Percentiles rank a stretch among this genome's conserved stretches.
phyloP scores from a whole-genome alignment of 495 filamentous ascomycete genomes.

The Penicillium canariense region DNA sequence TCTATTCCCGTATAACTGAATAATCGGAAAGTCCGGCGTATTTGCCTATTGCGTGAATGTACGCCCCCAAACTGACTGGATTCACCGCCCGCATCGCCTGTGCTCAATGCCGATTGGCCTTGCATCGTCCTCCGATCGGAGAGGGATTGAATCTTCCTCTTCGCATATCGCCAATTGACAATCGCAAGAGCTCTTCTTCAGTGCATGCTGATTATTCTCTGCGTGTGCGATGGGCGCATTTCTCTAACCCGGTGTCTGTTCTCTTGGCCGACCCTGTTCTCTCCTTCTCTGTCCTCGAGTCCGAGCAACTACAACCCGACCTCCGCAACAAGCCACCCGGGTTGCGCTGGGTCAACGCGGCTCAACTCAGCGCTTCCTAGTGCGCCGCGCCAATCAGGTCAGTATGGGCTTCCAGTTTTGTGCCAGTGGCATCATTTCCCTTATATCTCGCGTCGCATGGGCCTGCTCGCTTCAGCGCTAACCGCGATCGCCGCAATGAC shows the following conservation, averaged over 20 bases:
- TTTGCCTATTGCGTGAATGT: not conserved
- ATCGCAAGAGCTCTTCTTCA: not conserved
- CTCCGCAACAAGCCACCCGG: constrained; percentile 11
- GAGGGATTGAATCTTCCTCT: constrained; percentile 8
- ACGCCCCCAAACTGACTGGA: not conserved
- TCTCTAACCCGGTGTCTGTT: constrained; percentile 13
- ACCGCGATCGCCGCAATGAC: constrained; percentile 16
- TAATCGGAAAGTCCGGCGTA: not conserved
- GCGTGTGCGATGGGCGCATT: constrained; percentile 18
- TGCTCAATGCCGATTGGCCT: constrained; percentile 19
- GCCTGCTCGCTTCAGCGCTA: constrained; percentile 16
- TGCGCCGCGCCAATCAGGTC: constrained; percentile 4
- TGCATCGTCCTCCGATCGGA: constrained; percentile 8
- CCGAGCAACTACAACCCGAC: constrained; percentile 8
- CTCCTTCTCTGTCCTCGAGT: constrained; percentile 10
- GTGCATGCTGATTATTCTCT: constrained; percentile 4
- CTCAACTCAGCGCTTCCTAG: constrained; percentile 1
- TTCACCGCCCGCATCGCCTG: constrained; percentile 7
- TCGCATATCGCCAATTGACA: constrained; percentile 14
- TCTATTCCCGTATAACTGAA: too few relatives aligned
- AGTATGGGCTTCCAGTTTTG: not conserved
- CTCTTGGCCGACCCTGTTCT: constrained; percentile 15
- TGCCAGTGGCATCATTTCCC: not conserved
- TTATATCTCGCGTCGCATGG: not conserved
- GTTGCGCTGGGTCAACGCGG: constrained; percentile 12